Base-by-base conservation (phyloP, 192 early-diverging fungal species). In the Helicostylum pulchrum region DNA sequence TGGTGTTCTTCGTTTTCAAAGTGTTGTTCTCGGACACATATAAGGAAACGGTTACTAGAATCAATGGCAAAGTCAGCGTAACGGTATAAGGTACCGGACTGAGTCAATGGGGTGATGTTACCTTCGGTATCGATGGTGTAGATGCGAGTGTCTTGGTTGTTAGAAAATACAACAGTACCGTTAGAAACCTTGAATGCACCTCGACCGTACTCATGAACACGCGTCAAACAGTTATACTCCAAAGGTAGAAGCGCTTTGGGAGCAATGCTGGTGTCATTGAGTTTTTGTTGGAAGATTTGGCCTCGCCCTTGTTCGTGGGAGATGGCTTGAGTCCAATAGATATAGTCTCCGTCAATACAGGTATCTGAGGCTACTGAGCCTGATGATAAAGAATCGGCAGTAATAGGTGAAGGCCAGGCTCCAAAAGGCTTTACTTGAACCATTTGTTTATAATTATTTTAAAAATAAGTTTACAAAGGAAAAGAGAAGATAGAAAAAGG, bases 141-240 rank as follows among this genome's bases (percentile, higher is more conserved):
- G 3, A 88, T 54, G 19, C 82, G 80, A n/a, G 68, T 62, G 62
- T 87, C 82, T 3, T 30, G 26, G 72, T 81, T 78, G 64, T 92
- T 88, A 42, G 81, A 70, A 58, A 88, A 93, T 51, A 90, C 73
- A 9, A 90, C 61, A 14, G 83, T 36, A 9, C 83, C 79, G 43
- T 76, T 77, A 26, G 78, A 67, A 9, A 86, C 80, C 0, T 80
- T 67, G 56, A 87, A 88, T 1, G 78, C 71, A 10, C 81, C 84
- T 31, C 90, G 88, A 31, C 91, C 91, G 59, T 90, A 93, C 70
- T 92, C 91, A 60, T 93, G 89, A 6, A 91, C 90, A 7, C 79
- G 79, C 0, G 85, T 81, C 53, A 85, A 83, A 11, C 88, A 83
- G 51, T 83, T 83, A 77, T 84, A 88, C 8, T 75, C 69, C 0